These are phyloP conservation scores for Coniochaeta hoffmannii DNA, from an alignment of 2,329 filamentous ascomycete species.

Conservation along the genomic window DNA sequence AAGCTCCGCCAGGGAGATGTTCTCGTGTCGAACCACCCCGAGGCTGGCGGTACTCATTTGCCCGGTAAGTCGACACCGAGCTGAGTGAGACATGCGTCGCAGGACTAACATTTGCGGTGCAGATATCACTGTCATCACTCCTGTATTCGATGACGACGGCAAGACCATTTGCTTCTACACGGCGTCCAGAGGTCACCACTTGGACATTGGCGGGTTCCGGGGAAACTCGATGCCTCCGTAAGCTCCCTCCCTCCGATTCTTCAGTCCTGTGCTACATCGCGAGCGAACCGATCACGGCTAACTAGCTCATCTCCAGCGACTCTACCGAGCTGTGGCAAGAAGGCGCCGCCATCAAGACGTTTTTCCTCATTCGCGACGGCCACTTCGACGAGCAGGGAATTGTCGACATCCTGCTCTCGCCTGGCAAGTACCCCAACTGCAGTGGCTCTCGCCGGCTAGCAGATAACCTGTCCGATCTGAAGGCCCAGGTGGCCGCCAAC, in stretches of 20 bases:
- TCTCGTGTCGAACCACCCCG: constrained; percentile 24
- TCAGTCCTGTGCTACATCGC: too few species aligned
- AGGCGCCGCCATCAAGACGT: constrained; percentile 49
- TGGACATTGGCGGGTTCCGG: neutral
- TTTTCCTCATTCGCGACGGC: constrained; percentile 59
- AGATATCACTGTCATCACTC: constrained; percentile 27
- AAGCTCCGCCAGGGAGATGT: constrained; percentile 25
- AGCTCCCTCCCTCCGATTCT: too few species aligned
- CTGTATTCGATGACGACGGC: constrained; percentile 34
- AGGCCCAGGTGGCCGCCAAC: constrained; percentile 68
- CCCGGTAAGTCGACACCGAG: too few species aligned
- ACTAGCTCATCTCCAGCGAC: too few species aligned
- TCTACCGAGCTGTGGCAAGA: constrained; percentile 53
- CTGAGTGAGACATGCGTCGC: too few species aligned
- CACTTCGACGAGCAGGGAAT: constrained; percentile 65
- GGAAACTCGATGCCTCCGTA: constrained; percentile 59
- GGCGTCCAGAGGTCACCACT: constrained; percentile 23
- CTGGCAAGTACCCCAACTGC: constrained; percentile 60
- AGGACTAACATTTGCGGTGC: too few species aligned
- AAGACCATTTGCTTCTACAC: constrained; percentile 34
- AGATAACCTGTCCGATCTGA: constrained; percentile 71
- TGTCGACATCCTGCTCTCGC: constrained; percentile 55
- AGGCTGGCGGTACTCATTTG: constrained; percentile 27
- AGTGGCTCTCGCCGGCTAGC: constrained; percentile 62
- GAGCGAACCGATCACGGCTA: too few species aligned